Evolutionary conservation across 2,329 filamentous ascomycete species (phyloP), one percentile per base, ranked within the genome.

Genomic region (Nemania bipapillata): DNA sequence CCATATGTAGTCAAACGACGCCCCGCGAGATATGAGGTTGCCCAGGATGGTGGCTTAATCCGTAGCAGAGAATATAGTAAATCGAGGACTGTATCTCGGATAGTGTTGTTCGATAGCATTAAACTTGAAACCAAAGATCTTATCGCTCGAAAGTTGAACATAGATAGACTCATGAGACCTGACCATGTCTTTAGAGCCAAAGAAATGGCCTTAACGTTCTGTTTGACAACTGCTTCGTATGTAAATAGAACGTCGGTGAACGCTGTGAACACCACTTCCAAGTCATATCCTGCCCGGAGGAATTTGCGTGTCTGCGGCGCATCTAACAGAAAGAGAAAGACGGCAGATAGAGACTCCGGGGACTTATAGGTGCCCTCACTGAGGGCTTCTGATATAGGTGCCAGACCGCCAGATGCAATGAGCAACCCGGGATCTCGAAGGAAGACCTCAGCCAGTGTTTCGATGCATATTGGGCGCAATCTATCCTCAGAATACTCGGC

Each of bases 11-110:
- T 99, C 54, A 99, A 84, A 68, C 96, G 87, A 72, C 96, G 89
- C 7, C 96, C 96, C 40, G 96, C 96, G 54, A 99, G 86, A 78
- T 97, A 99, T 0, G 95, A 96, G 0, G 93, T 94, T 7, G 96
- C 96, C 96, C 96, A 99, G 8, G 94, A 90, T 50, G 96, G 90
- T 66, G 94, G 91, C 74, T 98, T 98, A 77, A 99, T 97, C 40
- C 95, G 90, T 59, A 99, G 81, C 2, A 91, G 79, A 0, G 86
- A 86, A 76, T 96, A 97, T 20, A 99, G 81, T 12, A 99, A 83
- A 78, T 99, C 96, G 69, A 99, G 86, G 20, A 97, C 89, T 0
- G 94, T 91, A 76, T 97, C 94, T 56, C 87, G 83, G 55, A 90
- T 85, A 0, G 80, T 77, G 5, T 85, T 80, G 62, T 84, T 86